Evolutionary conservation across 2,329 filamentous ascomycete species (phyloP), one percentile per base, ranked within the genome.

Genomic region (Fusarium aywerte): DNA sequence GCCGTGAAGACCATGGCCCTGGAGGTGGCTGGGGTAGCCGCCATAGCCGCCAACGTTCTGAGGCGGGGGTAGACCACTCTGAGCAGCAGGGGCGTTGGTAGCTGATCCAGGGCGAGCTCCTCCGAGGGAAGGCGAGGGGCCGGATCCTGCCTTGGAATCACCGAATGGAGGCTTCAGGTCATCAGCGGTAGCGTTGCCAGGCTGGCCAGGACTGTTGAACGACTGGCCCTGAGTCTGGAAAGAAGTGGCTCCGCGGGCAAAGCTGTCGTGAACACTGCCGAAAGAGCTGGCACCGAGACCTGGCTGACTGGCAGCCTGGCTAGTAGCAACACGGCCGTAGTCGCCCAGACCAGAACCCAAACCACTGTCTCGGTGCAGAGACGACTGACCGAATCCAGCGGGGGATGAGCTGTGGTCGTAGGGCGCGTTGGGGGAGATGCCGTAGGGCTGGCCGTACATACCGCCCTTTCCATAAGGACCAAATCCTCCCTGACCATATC

Each of bases 81-180:
- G 84, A 21, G 72, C 77, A 40, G 83, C 80, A 5, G 85, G 79
- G 4, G 79, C 80, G 53, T 80, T 87, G 8, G 85, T 80, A 13
- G 86, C 86, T 31, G 86, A 89, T 43, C 85, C 85, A 8, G 86
- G 86, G 16, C 86, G 85, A 23, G 84, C 83, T 42, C 83, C 83
- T 27, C 80, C 82, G 15, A 88, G 80, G 4, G 85, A 85, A 40
- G 86, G 85, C 61, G 84, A 88, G 12, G 86, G 85, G 2, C 86
- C 86, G 36, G 83, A 79, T 11, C 79, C 79, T 18, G 80, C 73
- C 81, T 88, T 88, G 70, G 80, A 74, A 20, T 88, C 86, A 48
- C 84, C 84, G 60, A 86, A 88, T 20, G 45, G 45, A 0, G 84
- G 84, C 81, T 88, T 88, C 76, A 88, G 72, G 29, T 88, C 86